Evolutionary conservation across 2,329 filamentous ascomycete genomes (phyloP), one percentile per base, ranked within the genome.

Genomic region (Colletotrichum chrysophilum): DNA sequence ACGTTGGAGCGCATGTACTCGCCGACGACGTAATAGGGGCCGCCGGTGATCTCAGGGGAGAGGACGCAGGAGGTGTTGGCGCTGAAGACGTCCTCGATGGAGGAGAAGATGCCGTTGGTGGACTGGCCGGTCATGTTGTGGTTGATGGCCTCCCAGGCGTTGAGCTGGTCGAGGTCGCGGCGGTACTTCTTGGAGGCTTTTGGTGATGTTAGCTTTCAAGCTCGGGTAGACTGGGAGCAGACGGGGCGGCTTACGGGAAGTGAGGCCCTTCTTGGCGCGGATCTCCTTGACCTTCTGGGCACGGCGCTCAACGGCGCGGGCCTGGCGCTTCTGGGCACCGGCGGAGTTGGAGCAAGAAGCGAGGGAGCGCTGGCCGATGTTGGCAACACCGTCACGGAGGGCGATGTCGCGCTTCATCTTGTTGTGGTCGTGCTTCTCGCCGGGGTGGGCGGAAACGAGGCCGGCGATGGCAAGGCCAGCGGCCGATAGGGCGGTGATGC

Each of bases 1-100:
- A 89, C 83, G 76, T 89, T 84, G 55, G 83, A 80, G 58, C 87
- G 85, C 72, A 89, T 79, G 71, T 85, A 82, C 80, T 89, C 87
- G 62, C 87, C 88, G n/a, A 83, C 80, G 28, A 88, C 83, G 76
- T 85, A 84, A 43, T 86, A 72, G 5, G 73, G 69, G 9, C 73
- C 73, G 36, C 58, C 73, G 24, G 73, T 75, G n/a, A 75, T 64
- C 64, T 75, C 73, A 9, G 73, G 73, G 10, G 68, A 61, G 18
- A 75, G 55, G 1, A 75, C 62, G 30, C 73, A 75, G 21, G 60
- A 66, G 18, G 61, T 75, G 38, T 71, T 75, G 55, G 68, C 73
- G 69, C 68, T 58, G 69, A 75, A 75, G 24, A 75, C 80, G 75
- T 74, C 82, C 78, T 80, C 81, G 36, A 84, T 77, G 12, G 83